Evolutionary conservation across 1,284 basidiomycete genomes (phyloP).

Genomic region (Irpex rosettiformis): DNA sequence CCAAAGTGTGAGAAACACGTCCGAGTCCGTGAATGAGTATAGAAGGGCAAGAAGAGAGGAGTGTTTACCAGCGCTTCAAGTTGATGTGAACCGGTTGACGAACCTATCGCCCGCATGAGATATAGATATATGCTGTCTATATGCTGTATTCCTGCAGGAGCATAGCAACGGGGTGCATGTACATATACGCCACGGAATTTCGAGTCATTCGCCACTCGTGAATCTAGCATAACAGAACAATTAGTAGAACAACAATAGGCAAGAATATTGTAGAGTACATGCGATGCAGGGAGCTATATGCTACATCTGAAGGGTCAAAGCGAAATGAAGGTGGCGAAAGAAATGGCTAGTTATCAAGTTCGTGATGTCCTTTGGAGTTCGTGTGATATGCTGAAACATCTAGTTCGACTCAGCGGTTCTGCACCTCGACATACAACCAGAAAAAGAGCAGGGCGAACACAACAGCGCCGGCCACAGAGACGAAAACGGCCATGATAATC

Average conservation of each 20-base stretch:
- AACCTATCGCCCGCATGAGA: background rate
- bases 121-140: background rate
- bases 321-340: background rate
- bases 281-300: background rate
- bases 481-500: slow-evolving; percentile 69
- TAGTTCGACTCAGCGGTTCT: slow-evolving; percentile 1
- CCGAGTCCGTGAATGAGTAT: background rate
- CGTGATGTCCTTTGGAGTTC: background rate
- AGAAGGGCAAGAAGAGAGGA: background rate
- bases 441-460: slow-evolving; percentile 47
- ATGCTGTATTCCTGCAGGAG: background rate
- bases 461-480: slow-evolving; percentile 59
- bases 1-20: background rate
- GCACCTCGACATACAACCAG: slow-evolving; percentile 30
- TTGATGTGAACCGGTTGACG: too few species aligned
- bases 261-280: background rate
- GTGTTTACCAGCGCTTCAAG: background rate
- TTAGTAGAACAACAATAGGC: background rate
- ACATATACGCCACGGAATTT: background rate
- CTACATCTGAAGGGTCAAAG: background rate
- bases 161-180: background rate
- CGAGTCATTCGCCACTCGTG: background rate
- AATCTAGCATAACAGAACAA: background rate
- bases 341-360: background rate
- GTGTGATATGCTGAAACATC: background rate